phyloP scores from a whole-genome alignment of 352 stramenopile species.

The Thalassiosira livingstoniorum region DNA sequence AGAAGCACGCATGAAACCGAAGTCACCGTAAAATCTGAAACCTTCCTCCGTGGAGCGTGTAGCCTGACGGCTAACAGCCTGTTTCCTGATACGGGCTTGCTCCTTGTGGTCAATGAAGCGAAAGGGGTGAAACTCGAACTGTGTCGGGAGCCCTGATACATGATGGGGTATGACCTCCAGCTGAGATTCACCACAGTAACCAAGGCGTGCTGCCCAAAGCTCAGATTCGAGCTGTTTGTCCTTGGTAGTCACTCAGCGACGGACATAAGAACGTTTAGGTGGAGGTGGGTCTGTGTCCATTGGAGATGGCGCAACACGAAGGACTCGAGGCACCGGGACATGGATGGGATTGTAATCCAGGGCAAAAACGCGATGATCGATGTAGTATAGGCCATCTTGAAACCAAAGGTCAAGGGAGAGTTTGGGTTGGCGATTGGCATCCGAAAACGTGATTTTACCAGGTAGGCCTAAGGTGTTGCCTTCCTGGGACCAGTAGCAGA shows the following conservation, averaged over 20 bases:
- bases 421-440: no score
- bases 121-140: not conserved
- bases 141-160: not conserved
- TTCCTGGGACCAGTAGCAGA: no score
- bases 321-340: no score
- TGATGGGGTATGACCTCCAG: not conserved
- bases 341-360: no score
- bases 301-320: no score
- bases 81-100: constrained; percentile 6
- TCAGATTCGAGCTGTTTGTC: not conserved
- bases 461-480: no score
- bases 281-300: no score
- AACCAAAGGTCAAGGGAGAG: no score
- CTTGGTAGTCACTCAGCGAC: not conserved
- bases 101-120: constrained; percentile 4
- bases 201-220: no score
- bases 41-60: not conserved
- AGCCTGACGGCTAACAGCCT: not conserved
- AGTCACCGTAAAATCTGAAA: not conserved
- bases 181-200: not conserved
- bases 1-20: not conserved
- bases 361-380: no score
- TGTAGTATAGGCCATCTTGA: no score
- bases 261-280: not conserved
- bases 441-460: no score